Percentiles rank a stretch among this genome's conserved stretches.
Evolutionary conservation across 495 filamentous ascomycete species (phyloP).

Genomic region (Usnea hakonensis): DNA sequence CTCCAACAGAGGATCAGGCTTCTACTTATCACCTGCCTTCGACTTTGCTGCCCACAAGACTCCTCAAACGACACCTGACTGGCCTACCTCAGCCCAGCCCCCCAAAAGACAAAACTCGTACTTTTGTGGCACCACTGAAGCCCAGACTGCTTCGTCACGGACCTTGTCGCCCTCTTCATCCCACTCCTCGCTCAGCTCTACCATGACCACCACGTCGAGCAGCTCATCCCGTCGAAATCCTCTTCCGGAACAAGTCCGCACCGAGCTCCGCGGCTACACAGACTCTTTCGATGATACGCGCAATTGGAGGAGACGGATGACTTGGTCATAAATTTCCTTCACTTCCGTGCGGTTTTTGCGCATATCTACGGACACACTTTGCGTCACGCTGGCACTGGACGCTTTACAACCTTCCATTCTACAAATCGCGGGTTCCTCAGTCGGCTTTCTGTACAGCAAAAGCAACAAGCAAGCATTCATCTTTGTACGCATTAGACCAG

Average conservation of each 20-base stretch:
- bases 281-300: constrained; percentile 80
- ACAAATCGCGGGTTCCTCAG: neutral
- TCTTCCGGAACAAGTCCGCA: constrained; percentile 67
- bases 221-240: constrained; percentile 43
- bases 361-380: constrained; percentile 4
- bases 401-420: neutral
- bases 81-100: constrained; percentile 18
- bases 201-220: constrained; percentile 45
- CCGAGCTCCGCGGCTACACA: constrained; percentile 77
- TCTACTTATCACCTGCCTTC: constrained; percentile 64
- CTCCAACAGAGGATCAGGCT: constrained; percentile 36
- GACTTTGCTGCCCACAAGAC: constrained; percentile 51
- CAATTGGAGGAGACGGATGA: constrained; percentile 53
- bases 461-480: constrained; percentile 8
- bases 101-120: constrained; percentile 20
- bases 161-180: constrained; percentile 72
- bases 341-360: neutral
- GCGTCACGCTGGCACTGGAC: neutral
- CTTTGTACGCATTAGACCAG: constrained; percentile 5
- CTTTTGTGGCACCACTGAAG: constrained; percentile 34
- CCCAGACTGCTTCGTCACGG: constrained; percentile 26
- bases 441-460: constrained; percentile 15
- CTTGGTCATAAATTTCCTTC: constrained; percentile 28
- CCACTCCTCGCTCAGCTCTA: constrained; percentile 74
- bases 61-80: constrained; percentile 25